These are phyloP conservation scores for Pseudopyricularia cyperi DNA, from an alignment of 2,329 filamentous ascomycete genomes.

Conservation along the genomic window DNA sequence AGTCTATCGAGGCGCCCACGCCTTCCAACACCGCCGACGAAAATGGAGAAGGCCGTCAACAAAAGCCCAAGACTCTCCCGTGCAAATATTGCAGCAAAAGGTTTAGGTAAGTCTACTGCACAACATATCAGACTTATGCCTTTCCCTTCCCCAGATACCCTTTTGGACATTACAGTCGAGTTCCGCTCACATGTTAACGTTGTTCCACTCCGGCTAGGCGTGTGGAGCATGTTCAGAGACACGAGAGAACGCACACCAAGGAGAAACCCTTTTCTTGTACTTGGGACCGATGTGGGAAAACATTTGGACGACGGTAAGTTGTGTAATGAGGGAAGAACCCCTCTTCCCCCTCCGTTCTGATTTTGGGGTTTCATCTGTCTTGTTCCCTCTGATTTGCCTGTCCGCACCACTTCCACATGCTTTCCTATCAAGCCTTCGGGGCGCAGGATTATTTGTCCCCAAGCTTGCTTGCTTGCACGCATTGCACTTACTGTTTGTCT, in stretches of 20 bases:
- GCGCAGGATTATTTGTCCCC: neutral
- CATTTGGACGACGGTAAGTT: constrained; percentile 48
- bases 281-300: constrained; percentile 48
- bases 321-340: constrained; percentile 3
- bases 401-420: neutral
- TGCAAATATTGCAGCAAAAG: constrained; percentile 52
- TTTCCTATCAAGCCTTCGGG: neutral
- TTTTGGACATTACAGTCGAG: constrained; percentile 13
- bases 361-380: constrained; percentile 4
- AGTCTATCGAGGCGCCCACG: constrained; percentile 35
- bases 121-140: constrained; percentile 6
- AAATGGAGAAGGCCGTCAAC: constrained; percentile 36
- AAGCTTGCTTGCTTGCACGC: neutral
- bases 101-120: constrained; percentile 36
- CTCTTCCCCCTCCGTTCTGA: constrained; percentile 3
- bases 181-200: constrained; percentile 26
- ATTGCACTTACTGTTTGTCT: no score
- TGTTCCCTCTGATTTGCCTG: neutral
- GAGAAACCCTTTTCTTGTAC: constrained; percentile 50
- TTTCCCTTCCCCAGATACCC: constrained; percentile 10
- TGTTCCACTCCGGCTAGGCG: no score
- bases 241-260: constrained; percentile 52
- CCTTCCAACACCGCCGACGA: constrained; percentile 27
- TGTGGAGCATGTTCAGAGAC: constrained; percentile 51
- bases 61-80: constrained; percentile 48